Conservation (phyloP, 2,329 filamentous ascomycete genomes). For the Penicillium brasilianum region DNA sequence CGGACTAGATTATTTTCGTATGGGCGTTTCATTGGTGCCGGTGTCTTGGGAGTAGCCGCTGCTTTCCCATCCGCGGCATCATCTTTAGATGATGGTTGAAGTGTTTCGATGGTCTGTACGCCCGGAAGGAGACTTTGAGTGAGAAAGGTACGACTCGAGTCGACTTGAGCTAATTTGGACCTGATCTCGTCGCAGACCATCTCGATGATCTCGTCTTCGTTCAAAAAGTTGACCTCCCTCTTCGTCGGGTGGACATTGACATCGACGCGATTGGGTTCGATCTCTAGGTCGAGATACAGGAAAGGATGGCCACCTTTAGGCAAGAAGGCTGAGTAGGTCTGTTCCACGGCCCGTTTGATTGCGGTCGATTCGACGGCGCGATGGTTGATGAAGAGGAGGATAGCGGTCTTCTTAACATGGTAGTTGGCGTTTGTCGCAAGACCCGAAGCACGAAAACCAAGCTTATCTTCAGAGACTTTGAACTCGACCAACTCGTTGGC, state of each 20-base stretch:
- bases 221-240: slow-evolving; percentile 93
- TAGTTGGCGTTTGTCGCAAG: slow-evolving; percentile 94
- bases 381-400: slow-evolving; percentile 96
- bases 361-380: slow-evolving; percentile 86
- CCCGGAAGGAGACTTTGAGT: slow-evolving; percentile 88
- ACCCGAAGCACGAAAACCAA: slow-evolving; percentile 82
- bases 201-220: slow-evolving; percentile 95
- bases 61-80: slow-evolving; percentile 43
- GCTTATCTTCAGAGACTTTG: slow-evolving; percentile 71
- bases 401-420: slow-evolving; percentile 82
- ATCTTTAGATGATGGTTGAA: slow-evolving; percentile 28
- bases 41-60: slow-evolving; percentile 44
- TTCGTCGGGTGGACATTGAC: slow-evolving; percentile 99
- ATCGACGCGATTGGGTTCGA: slow-evolving; percentile 89
- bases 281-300: slow-evolving; percentile 87
- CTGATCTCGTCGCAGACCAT: slow-evolving; percentile 81
- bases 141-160: slow-evolving; percentile 91
- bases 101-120: slow-evolving; percentile 53
- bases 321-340: slow-evolving; percentile 83
- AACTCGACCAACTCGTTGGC: slow-evolving; percentile 88
- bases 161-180: slow-evolving; percentile 78
- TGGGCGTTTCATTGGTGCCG: slow-evolving; percentile 56
- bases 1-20: slow-evolving; percentile 89
- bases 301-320: slow-evolving; percentile 96
- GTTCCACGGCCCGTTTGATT: slow-evolving; percentile 88